phyloP scores from a whole-genome alignment of 495 filamentous ascomycete species.

The Hyaloscypha bicolor region DNA sequence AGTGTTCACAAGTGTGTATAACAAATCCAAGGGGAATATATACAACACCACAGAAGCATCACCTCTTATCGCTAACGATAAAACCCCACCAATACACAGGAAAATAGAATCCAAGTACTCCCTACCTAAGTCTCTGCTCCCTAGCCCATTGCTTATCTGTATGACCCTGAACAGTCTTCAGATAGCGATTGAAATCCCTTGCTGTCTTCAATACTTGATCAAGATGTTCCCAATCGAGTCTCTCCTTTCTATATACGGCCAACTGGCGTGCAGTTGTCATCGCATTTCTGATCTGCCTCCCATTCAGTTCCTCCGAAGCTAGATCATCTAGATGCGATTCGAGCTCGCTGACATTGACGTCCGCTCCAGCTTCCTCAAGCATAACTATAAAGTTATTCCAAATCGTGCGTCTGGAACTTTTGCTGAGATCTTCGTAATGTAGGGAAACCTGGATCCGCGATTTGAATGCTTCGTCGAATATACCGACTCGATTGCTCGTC shows the following conservation, averaged over 20 bases:
- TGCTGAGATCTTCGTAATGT: constrained; percentile 39
- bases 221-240: constrained; percentile 16
- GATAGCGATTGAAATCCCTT: constrained; percentile 31
- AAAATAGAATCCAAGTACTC: neutral
- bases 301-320: constrained; percentile 41
- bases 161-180: constrained; percentile 25
- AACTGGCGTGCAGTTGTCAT: constrained; percentile 40
- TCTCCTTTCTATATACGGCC: constrained; percentile 16
- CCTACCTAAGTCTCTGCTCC: constrained; percentile 13
- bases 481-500: neutral
- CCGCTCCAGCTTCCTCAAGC: constrained; percentile 13
- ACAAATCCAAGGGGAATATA: neutral
- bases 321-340: constrained; percentile 14
- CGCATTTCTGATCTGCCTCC: constrained; percentile 43
- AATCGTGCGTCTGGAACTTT: constrained; percentile 1
- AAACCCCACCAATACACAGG: neutral
- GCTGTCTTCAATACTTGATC: constrained; percentile 24
- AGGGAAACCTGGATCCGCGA: constrained; percentile 29
- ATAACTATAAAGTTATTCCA: constrained; percentile 21
- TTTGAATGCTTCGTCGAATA: constrained; percentile 1
- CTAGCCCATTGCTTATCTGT: constrained; percentile 12
- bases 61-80: neutral
- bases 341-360: constrained; percentile 10
- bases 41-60: neutral
- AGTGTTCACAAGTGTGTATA: neutral